A percentile compares a stretch with the other conserved stretches of the same genome.
phyloP scores from a whole-genome alignment of 2,329 filamentous ascomycete species.

The Venturia oleaginea region DNA sequence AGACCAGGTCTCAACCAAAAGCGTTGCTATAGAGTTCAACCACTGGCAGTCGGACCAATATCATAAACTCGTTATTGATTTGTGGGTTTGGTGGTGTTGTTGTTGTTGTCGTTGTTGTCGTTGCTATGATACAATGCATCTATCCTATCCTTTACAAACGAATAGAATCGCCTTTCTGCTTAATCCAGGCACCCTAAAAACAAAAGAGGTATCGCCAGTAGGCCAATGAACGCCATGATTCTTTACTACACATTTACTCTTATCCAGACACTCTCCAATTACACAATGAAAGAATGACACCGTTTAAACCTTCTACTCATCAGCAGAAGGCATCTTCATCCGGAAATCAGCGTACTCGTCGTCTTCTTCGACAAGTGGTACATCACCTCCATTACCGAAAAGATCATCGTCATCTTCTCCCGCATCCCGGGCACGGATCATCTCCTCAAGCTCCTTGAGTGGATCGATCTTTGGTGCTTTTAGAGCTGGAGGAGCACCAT shows the following conservation, averaged over 20 bases:
- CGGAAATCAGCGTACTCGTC: constrained; percentile 11
- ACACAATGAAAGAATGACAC: not conserved
- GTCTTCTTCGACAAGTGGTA: constrained; percentile 7
- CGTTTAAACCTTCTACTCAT: not conserved
- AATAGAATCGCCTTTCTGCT: not conserved
- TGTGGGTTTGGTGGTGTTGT: not conserved
- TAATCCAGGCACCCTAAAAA: not conserved
- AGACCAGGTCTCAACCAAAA: no score
- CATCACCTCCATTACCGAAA: constrained; percentile 5
- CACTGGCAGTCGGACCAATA: not conserved
- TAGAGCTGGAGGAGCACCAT: not conserved
- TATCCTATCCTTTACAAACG: not conserved
- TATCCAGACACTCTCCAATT: not conserved
- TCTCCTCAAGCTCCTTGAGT: constrained; percentile 8
- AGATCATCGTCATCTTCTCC: constrained; percentile 9
- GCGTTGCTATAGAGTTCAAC: no score
- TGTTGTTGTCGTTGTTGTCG: no score
- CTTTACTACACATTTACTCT: not conserved
- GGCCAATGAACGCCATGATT: not conserved
- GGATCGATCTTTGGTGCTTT: constrained; percentile 3
- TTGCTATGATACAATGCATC: not conserved
- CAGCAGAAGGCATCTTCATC: constrained; percentile 12
- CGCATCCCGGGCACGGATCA: constrained; percentile 5
- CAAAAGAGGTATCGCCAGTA: constrained; percentile 1
- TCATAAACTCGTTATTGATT: not conserved